These are phyloP conservation scores for Hanseniaspora meyeri DNA, from an alignment of 805 yeast species.

Conservation along the genomic window DNA sequence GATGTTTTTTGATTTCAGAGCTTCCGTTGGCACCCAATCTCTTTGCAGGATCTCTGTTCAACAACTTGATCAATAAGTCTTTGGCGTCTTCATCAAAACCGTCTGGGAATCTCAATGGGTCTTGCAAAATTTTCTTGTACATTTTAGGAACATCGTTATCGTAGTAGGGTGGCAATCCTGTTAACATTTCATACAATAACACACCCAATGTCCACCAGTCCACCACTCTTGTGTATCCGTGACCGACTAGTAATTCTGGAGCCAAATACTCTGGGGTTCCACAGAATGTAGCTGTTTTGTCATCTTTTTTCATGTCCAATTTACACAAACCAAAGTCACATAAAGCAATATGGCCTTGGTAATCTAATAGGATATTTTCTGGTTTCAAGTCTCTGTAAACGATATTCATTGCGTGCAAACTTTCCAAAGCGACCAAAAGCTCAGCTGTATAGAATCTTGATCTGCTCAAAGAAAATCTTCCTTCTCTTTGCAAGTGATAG, in stretches of 20 bases:
- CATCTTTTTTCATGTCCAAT: conserved; percentile 82
- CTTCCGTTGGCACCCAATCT: conserved; percentile 75
- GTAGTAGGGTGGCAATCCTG: conserved; percentile 93
- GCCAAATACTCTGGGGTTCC: conserved; percentile 97
- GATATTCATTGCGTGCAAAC: conserved; percentile 79
- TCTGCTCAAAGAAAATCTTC: conserved; percentile 76
- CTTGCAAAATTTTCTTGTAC: conserved; percentile 87
- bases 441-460: conserved; percentile 92
- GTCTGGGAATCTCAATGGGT: conserved; percentile 78
- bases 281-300: conserved; percentile 84
- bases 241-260: conserved; percentile 81
- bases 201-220: conserved; percentile 99
- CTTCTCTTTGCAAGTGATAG: conserved; percentile 84
- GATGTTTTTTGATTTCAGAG: conserved; percentile 67
- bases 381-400: conserved; percentile 94
- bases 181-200: conserved; percentile 84
- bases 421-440: conserved; percentile 81
- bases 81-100: conserved; percentile 79
- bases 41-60: conserved; percentile 73
- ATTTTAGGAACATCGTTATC: conserved; percentile 86
- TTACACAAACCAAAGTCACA: conserved; percentile 97
- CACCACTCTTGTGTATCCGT: conserved; percentile 88
- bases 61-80: conserved; percentile 58
- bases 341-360: conserved; percentile 93
- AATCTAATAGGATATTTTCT: conserved; percentile 84